Conservation (phyloP, 2,329 filamentous ascomycete species). For the Intubia oerlemansii region DNA sequence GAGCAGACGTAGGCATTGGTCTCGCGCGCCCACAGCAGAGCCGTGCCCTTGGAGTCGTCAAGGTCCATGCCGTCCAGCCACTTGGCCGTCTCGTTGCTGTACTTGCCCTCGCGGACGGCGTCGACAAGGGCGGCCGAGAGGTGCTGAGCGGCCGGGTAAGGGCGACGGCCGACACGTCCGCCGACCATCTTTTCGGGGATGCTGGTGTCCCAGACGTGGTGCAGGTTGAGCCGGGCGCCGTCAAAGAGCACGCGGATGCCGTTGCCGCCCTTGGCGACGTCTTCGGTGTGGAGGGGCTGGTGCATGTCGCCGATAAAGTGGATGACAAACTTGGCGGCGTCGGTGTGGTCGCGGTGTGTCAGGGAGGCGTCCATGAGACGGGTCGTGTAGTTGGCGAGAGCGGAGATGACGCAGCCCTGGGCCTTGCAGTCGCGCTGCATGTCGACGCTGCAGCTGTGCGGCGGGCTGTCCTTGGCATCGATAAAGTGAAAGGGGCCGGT, state of each 20-base stretch:
- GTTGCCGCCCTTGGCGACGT: slow-evolving; percentile 44
- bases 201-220: slow-evolving; percentile 52
- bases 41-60: slow-evolving; percentile 29
- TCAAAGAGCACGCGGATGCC: slow-evolving; percentile 42
- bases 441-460: slow-evolving; percentile 32
- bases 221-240: slow-evolving; percentile 37
- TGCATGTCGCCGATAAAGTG: slow-evolving; percentile 53
- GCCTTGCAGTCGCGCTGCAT: slow-evolving; percentile 39
- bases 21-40: slow-evolving; percentile 41
- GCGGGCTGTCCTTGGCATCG: slow-evolving; percentile 43
- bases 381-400: slow-evolving; percentile 37
- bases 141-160: slow-evolving; percentile 25
- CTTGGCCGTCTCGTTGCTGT: slow-evolving; percentile 20
- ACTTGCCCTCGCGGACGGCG: slow-evolving; percentile 35
- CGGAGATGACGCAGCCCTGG: slow-evolving; percentile 38
- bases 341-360: slow-evolving; percentile 22
- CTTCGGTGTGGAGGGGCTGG: slow-evolving; percentile 45
- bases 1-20: slow-evolving; percentile 40
- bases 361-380: slow-evolving; percentile 26
- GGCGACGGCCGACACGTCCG: slow-evolving; percentile 26
- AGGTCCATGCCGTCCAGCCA: slow-evolving; percentile 38
- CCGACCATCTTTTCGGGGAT: slow-evolving; percentile 46
- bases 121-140: slow-evolving; percentile 36
- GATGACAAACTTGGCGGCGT: slow-evolving; percentile 44
- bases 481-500: slow-evolving; percentile 46